Evolutionary conservation across 2,329 filamentous ascomycete species (phyloP), one percentile per base, ranked within the genome.

Genomic region (Ophiostoma montium): DNA sequence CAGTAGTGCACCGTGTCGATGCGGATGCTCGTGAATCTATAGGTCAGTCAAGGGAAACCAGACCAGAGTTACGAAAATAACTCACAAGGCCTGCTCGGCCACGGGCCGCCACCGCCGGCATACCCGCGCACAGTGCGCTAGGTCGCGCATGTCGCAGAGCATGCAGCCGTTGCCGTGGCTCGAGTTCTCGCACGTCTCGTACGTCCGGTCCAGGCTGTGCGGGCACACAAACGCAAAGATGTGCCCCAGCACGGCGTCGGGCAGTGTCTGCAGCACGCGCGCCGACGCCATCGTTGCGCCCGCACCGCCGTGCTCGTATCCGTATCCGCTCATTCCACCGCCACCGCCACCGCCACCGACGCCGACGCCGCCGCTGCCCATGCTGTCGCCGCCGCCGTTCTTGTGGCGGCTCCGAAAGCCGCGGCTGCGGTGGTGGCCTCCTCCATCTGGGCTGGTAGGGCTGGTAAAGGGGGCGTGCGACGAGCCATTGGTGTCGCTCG

Each of bases 1-100:
- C 90, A 96, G 67, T 95, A 95, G 66, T 96, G 90, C 31, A 95
- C 89, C 16, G 85, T 78, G 62, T 96, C 90, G 62, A 96, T 92
- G 52, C 89, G 85, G 56, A 96, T 81, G 69, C 87, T 89, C 59
- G 82, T 81, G 63, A 94, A 94, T 56, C 86, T 94, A 58, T 16
- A 5, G 4, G 8, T 27, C 8, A 27, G 23, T 27, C 8, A 27
- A 8, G 8, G 23, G 4, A 27, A 27, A 27, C 23, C 4, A 27
- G 23, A 27, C 5, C 23, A 27, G 8, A 27, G n/a, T n/a, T n/a
- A n/a, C n/a, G n/a, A 27, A 8, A 19, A 30, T 18, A 18, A 74
- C 83, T 64, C 72, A 94, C 84, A 82, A 27, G 2, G 46, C 42
- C 5, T 19, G 23, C 32, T 63, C 49, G 74, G 64, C 52, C 67